Percentiles rank a stretch among this genome's conserved stretches.
Conservation (phyloP, 2,329 filamentous ascomycete species). For the Phoma sp. region DNA sequence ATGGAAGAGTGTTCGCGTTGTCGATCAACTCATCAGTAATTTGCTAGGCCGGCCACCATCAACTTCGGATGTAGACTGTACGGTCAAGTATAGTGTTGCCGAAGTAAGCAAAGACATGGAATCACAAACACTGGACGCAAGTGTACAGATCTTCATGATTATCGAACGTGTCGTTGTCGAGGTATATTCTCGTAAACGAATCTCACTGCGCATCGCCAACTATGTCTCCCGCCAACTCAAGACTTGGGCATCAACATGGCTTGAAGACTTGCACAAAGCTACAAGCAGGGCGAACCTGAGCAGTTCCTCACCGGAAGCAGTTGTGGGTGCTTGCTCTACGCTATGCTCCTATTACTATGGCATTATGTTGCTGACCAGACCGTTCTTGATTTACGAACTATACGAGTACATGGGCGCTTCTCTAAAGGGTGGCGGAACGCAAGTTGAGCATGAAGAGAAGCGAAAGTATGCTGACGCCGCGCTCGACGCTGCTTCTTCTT, state of each 20-base stretch:
- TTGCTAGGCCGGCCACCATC: conserved; percentile 60
- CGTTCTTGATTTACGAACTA: conserved; percentile 60
- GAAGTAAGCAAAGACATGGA: conserved; percentile 23
- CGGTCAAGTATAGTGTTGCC: conserved; percentile 47
- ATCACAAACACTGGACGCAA: conserved; percentile 40
- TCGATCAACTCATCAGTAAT: conserved; percentile 60
- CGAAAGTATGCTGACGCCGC: conserved; percentile 41
- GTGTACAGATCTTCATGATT: conserved; percentile 56
- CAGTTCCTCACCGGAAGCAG: conserved; percentile 19
- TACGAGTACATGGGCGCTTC: conserved; percentile 46
- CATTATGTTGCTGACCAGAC: conserved; percentile 61
- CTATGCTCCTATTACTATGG: conserved; percentile 61
- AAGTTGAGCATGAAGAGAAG: conserved; percentile 34
- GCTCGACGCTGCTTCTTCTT: conserved; percentile 35
- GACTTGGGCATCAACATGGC: conserved; percentile 49
- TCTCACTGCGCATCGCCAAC: conserved; percentile 50
- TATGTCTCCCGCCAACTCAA: conserved; percentile 52
- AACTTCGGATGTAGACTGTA: conserved; percentile 59
- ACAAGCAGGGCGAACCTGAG: conserved; percentile 32
- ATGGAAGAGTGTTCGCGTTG: conserved; percentile 60
- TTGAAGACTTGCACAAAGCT: conserved; percentile 37
- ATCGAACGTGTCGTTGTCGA: conserved; percentile 57
- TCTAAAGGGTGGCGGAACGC: conserved; percentile 35
- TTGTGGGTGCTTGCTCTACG: conserved; percentile 57
- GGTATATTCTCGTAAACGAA: conserved; percentile 52